These are phyloP conservation scores for Helianthus annuus DNA, from an alignment of 129 eudicot species.

Conservation along the genomic window DNA sequence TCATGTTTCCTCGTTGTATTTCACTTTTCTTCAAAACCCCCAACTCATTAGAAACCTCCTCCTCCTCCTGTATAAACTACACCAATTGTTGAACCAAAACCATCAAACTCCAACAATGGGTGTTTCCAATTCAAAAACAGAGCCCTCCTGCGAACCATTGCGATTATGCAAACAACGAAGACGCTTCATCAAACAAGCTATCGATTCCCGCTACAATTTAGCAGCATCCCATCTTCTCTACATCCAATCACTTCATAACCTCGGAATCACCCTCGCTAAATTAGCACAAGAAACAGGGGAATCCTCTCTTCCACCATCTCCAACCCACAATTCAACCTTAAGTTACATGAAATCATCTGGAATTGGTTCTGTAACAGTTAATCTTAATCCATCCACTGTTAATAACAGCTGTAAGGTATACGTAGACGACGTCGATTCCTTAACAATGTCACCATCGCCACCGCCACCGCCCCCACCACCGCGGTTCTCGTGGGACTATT, in stretches of 20 bases:
- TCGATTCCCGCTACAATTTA: slow-evolving; percentile 75
- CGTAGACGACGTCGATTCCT: slow-evolving; percentile 49
- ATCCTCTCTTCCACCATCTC: slow-evolving; percentile 45
- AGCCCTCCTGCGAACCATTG: slow-evolving; percentile 62
- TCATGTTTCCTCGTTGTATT: slow-evolving; percentile 2
- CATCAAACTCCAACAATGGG: slow-evolving; percentile 49
- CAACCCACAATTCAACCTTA: slow-evolving; percentile 43
- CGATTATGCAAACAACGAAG: slow-evolving; percentile 72
- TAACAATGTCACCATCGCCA: slow-evolving; percentile 46
- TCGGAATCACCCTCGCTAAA: slow-evolving; percentile 67
- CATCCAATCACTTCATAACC: slow-evolving; percentile 58
- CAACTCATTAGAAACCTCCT: not conserved
- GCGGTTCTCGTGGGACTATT: slow-evolving; percentile 80
- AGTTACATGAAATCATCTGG: slow-evolving; percentile 62
- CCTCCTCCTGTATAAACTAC: no score
- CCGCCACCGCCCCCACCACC: slow-evolving; percentile 63
- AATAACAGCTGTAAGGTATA: slow-evolving; percentile 38
- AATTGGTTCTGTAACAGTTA: slow-evolving; percentile 50
- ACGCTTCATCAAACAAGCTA: slow-evolving; percentile 70
- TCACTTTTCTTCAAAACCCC: not conserved
- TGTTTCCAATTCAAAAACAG: slow-evolving; percentile 60
- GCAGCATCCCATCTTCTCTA: slow-evolving; percentile 92
- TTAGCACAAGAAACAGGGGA: slow-evolving; percentile 70
- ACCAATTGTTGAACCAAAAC: not conserved
- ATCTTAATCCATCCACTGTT: slow-evolving; percentile 33